Base-by-base conservation (phyloP, 257 asterid species). In the Scutellaria galericulata region DNA sequence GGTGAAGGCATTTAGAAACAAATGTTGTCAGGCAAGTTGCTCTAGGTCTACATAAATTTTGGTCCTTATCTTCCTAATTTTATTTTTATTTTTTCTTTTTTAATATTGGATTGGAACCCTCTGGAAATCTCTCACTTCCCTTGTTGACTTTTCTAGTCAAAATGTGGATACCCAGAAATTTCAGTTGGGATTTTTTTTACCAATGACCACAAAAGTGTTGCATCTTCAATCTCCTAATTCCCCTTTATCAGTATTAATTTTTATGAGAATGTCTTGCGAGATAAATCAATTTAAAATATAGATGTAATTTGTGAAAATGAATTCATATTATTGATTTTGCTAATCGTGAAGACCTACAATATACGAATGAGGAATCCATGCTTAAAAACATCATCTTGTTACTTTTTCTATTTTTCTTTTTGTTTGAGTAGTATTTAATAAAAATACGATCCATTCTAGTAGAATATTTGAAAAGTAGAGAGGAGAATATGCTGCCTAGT, bases 21-120 rank as follows among this genome's bases (percentile, higher is more conserved):
- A 78, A 40, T n/a, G 64, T 7, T 48, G 79, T 70, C 74, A 74
- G 80, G 41, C 80, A 79, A 74, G 80, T 79, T 74, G 83, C 10
- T 59, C 2, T 3, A 54, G 20, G 58, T 52, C 55, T 51, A 41
- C 69, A 15, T 54, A 53, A 64, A 14, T 7, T 66, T 64, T 64
- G 77, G 74, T 75, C 67, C 83, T 70, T 79, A 74, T 73, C 79
- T 68, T 6, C 12, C 14, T 58, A 37, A 24, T 14, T 22, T 1
- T 56, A 7, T 22, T 48, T 5, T 75, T 47, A 39, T 15, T 4
- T 5, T 47, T 24, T 58, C 24, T n/a, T 4, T 74, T 14, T 51
- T 20, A 24, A 64, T 46, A 10, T 27, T 54, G 41, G 41, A 18
- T 51, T 50, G 41, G 41, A 71, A 64, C 57, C 46, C 81, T 48